Base-by-base conservation (phyloP, 2,329 filamentous ascomycete genomes). In the Penicillium polonicum region DNA sequence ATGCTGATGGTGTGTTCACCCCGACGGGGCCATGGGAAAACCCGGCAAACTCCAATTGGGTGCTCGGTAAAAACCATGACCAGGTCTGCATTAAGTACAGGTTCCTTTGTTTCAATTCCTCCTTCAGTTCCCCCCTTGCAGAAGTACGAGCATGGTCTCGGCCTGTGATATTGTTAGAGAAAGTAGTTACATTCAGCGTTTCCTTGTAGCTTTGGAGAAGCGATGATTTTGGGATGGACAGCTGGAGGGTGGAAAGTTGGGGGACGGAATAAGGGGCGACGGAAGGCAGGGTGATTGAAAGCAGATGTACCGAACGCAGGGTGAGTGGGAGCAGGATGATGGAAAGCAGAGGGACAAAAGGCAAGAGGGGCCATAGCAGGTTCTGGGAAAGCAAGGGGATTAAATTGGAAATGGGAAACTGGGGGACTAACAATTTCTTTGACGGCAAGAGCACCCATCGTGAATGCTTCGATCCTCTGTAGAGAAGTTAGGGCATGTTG, bases 11-110 rank as follows among this genome's bases (percentile, higher is more conserved):
- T 21, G 31, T 33, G 29, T 45, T 52, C 50, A 48, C 33, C 51
- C 48, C 33, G 31, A 55, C 58, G 55, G 53, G 55, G 49, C 52
- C 61, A 68, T 60, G 65, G 64, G 42, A 68, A 67, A 66, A 59
- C 33, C 62, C 60, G 56, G 53, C 46, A 31, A 45, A 10, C 21
- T 19, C 36, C 36, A 39, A 19, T 46, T 46, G 48, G 33, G 41
- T 48, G 27, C 27, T 31, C 50, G 42, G 59, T 63, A 63, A 66
- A 68, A 66, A 61, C 63, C 65, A 61, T 65, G 60, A 48, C 45
- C 62, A 49, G 57, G 61, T 60, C 44, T 29, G 35, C 31, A 29
- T 5, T 35, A 44, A 42, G 48, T 45, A 35, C 35, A 52, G 39
- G 25, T 43, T 48, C 35, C 55, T 39, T 52, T 38, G 7, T 25